Conservation (phyloP, 2,329 filamentous ascomycete genomes). For the Massarina eburnea region DNA sequence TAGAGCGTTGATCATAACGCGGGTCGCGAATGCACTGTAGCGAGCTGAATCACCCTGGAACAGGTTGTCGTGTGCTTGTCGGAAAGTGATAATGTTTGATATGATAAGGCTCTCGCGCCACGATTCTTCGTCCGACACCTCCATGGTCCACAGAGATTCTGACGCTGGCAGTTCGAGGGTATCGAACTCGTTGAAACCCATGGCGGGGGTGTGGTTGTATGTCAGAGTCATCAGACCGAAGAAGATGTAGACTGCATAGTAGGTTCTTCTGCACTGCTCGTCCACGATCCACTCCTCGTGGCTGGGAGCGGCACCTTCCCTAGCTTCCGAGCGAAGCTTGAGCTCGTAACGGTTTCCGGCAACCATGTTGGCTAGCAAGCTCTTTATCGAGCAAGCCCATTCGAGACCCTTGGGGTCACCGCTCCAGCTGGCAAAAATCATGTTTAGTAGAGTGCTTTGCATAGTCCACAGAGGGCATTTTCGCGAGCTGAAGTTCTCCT, state of each 20-base stretch:
- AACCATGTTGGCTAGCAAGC: conserved; percentile 96
- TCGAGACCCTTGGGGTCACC: conserved; percentile 96
- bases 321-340: conserved; percentile 87
- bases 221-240: conserved; percentile 93
- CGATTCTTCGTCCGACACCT: conserved; percentile 72
- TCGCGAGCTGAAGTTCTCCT: conserved; percentile 96
- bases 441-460: conserved; percentile 95
- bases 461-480: conserved; percentile 98
- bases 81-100: conserved; percentile 79
- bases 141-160: conserved; percentile 90
- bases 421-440: conserved; percentile 99
- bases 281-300: conserved; percentile 95
- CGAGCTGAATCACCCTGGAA: conserved; percentile 89
- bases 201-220: conserved; percentile 96
- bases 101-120: conserved; percentile 79
- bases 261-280: conserved; percentile 92
- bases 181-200: conserved; percentile 98
- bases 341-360: conserved; percentile 95
- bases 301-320: conserved; percentile 72
- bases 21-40: conserved; percentile 95
- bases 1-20: conserved; percentile 97
- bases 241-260: conserved; percentile 99
- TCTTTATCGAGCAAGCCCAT: conserved; percentile 99
- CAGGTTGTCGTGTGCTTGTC: conserved; percentile 90
- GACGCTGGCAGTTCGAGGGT: conserved; percentile 89